phyloP scores from a whole-genome alignment of 495 filamentous ascomycete species.

The Bombardia bombarda region DNA sequence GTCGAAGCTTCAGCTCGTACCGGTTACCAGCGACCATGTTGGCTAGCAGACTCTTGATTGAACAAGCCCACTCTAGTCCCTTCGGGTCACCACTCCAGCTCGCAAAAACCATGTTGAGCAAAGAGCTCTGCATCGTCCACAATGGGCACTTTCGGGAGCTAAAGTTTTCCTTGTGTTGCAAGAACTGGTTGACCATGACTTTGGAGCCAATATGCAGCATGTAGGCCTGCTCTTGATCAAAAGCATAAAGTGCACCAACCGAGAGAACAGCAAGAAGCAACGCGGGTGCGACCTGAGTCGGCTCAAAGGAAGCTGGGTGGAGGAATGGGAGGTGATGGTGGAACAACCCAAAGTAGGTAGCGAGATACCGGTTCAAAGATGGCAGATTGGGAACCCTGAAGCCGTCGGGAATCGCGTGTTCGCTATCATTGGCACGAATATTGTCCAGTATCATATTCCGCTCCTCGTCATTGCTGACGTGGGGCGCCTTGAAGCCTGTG shows the following conservation, averaged over 20 bases:
- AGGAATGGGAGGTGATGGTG: slow-evolving; percentile 96
- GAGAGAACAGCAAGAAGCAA: slow-evolving; percentile 87
- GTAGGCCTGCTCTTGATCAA: slow-evolving; percentile 91
- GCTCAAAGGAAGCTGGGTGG: slow-evolving; percentile 85
- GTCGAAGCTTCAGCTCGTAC: slow-evolving; percentile 89
- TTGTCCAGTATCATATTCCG: slow-evolving; percentile 75
- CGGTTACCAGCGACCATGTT: slow-evolving; percentile 98
- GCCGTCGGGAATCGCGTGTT: slow-evolving; percentile 74
- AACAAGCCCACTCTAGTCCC: slow-evolving; percentile 96
- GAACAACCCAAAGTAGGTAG: slow-evolving; percentile 95
- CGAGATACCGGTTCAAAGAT: slow-evolving; percentile 79
- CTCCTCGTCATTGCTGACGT: slow-evolving; percentile 69
- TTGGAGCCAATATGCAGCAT: slow-evolving; percentile 97
- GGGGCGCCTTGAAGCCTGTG: slow-evolving; percentile 58
- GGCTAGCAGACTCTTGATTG: slow-evolving; percentile 92
- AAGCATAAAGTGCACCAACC: slow-evolving; percentile 92
- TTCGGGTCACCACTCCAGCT: slow-evolving; percentile 99
- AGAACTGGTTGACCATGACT: slow-evolving; percentile 89
- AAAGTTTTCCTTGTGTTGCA: slow-evolving; percentile 97
- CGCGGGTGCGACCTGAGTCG: slow-evolving; percentile 66
- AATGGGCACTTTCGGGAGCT: slow-evolving; percentile 96
- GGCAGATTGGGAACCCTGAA: slow-evolving; percentile 77
- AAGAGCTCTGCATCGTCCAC: slow-evolving; percentile 93
- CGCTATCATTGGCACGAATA: slow-evolving; percentile 68
- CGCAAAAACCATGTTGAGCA: slow-evolving; percentile 98